Evolutionary conservation across 805 yeast species (phyloP), one percentile per base, ranked within the genome.

Genomic region (Kazachstania kunashirensis): DNA sequence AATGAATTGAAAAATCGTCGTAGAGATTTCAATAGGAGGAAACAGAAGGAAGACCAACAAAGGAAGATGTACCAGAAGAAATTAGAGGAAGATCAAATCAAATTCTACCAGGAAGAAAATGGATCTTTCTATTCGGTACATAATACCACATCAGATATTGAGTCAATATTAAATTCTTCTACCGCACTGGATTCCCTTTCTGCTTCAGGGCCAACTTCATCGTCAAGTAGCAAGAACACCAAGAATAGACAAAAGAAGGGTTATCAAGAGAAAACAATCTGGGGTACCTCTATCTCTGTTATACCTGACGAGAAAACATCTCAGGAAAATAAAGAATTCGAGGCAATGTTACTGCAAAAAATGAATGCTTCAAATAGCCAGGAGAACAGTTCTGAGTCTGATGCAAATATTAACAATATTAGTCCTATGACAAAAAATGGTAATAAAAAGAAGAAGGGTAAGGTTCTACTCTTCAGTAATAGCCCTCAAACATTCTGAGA

Each of bases 41-140:
- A 70, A 41, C 62, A 67, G 36, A 62, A 66, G 40, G 88, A 83
- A 49, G 86, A 85, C 43, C 65, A 72, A 41, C 71, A 74, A 49
- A 69, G 71, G 48, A 62, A 62, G 40, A 55, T 67, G 17, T 81
- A 83, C 37, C 69, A 79, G 44, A 64, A 63, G 34, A 69, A 71
- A 42, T 69, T 77, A 38, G 84, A 82, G 50, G 54, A 68, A 40
- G 68, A 71, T 44, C 73, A 77, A 0, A 59, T 71, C 28, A 70
- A 75, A 38, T 80, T 79, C 48, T 79, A 70, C 49, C 70, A 70
- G 37, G 56, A 68, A 18, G 86, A 79, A 50, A 78, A 77, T 55
- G 63, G 66, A 36, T 69, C 67, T 6, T 48, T 43, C 18, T 26
- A 48, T 45, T 19, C 62, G 37, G 52, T 66, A 8, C 62, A 63